Evolutionary conservation across 2,329 filamentous ascomycete species (phyloP).

Genomic region (Fusarium fujikuroi): DNA sequence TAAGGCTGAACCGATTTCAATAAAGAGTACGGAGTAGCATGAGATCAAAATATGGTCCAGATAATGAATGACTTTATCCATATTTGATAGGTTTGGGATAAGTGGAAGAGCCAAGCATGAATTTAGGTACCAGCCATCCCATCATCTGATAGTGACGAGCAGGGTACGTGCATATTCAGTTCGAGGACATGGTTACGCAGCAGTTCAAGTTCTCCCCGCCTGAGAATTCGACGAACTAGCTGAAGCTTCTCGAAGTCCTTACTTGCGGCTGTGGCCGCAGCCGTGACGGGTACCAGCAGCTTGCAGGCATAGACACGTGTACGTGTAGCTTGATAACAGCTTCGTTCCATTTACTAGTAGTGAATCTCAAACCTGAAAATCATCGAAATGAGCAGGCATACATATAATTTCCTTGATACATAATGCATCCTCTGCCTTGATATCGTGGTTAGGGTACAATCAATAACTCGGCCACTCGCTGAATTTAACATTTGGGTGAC

Average conservation of each 20-base stretch:
- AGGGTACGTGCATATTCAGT: slow-evolving; percentile 3
- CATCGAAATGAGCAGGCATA: background rate
- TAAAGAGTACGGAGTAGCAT: slow-evolving; percentile 2
- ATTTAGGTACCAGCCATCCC: background rate
- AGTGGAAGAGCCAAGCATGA: slow-evolving; percentile 1
- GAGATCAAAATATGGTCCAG: background rate
- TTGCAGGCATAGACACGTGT: slow-evolving; percentile 25
- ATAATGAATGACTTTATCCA: background rate
- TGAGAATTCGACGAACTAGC: slow-evolving; percentile 22
- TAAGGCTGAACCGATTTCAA: slow-evolving; percentile 32
- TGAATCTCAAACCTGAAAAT: slow-evolving; percentile 6
- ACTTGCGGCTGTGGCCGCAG: slow-evolving; percentile 20
- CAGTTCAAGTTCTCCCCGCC: slow-evolving; percentile 19
- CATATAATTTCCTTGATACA: slow-evolving; percentile 12
- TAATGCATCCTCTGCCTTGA: slow-evolving; percentile 21
- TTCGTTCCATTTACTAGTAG: slow-evolving; percentile 1
- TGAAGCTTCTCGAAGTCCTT: slow-evolving; percentile 21
- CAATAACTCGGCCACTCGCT: background rate
- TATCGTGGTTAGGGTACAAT: background rate
- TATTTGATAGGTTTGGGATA: background rate
- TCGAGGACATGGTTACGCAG: slow-evolving; percentile 21
- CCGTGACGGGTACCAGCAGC: slow-evolving; percentile 32
- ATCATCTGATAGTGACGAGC: background rate
- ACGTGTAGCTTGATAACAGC: slow-evolving; percentile 22
- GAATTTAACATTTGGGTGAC: slow-evolving; percentile 1